Conservation (phyloP, 495 filamentous ascomycete genomes). For the Hapsidospora chrysogenum region DNA sequence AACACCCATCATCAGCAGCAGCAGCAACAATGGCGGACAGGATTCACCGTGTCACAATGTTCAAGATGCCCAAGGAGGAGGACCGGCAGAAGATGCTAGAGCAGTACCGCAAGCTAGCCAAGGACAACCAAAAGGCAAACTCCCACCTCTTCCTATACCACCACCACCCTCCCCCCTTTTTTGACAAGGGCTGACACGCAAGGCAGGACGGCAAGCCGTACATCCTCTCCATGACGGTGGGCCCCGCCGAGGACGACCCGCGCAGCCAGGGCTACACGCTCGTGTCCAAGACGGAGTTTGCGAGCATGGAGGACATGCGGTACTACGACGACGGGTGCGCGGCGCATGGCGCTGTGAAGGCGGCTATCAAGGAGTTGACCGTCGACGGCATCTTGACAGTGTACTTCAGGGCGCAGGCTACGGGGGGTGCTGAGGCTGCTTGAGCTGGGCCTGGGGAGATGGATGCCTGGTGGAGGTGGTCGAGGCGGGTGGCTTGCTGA, state of each 20-base stretch:
- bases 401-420: conserved; percentile 20
- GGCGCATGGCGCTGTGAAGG: conserved; percentile 45
- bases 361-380: conserved; percentile 14
- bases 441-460: too few relatives aligned
- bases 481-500: too few relatives aligned
- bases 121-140: conserved; percentile 10
- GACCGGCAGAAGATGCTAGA: conserved; percentile 15
- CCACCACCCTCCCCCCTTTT: background rate
- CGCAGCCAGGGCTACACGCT: conserved; percentile 49
- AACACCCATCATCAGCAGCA: background rate
- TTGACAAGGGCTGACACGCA: background rate
- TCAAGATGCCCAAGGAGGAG: conserved; percentile 16
- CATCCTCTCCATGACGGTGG: conserved; percentile 32
- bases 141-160: background rate
- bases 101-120: conserved; percentile 10
- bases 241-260: conserved; percentile 29
- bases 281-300: conserved; percentile 40
- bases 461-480: too few relatives aligned
- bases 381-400: conserved; percentile 26
- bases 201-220: conserved; percentile 49
- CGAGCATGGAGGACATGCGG: conserved; percentile 47
- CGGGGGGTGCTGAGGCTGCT: background rate
- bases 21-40: conserved; percentile 3
- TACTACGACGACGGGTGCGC: conserved; percentile 51
- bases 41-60: conserved; percentile 18